Base-by-base conservation (phyloP, 2,329 filamentous ascomycete species). In the Arthrobotrys megalospora region DNA sequence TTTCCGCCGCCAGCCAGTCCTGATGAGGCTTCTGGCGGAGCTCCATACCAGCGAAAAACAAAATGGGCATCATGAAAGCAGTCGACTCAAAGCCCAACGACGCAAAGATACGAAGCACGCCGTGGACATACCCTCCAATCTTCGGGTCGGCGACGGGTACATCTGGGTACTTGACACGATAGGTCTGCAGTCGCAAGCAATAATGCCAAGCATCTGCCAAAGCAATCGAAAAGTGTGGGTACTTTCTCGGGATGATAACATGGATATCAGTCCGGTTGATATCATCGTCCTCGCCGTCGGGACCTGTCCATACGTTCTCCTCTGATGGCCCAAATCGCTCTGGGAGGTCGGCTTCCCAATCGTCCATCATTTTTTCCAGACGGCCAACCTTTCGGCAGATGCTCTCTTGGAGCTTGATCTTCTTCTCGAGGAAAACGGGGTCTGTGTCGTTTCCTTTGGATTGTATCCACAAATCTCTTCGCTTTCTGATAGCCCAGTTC, bases 81-180 rank as follows among this genome's bases (percentile, higher is more conserved):
- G 80, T 80, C 53, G 67, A 79, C n/a, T 79, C 79, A 50, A 75
- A 75, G 16, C 80, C 80, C 21, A 81, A 66, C 19, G 71, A 72
- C 21, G 78, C 77, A 68, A 81, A 81, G 12, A 81, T 81, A 16
- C 81, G 79, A 41, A 81, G 80, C 10, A 80, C 69, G 10, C 72
- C 58, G 45, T 81, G 81, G 21, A 78, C 80, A 52, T 80, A 78
- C 10, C 71, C 79, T 14, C 81, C 81, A 34, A 81, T 71, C 28
- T 72, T 66, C n/a, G 80, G 81, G 21, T 79, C 76, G 38, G 70
- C 76, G 32, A 81, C 45, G 16, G 72, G 80, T 14, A 79, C 55
- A 58, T 81, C 80, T 1, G 81, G 81, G 69, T 81, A 80, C 19
- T 79, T 77, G 67, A 81, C 78, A 41, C 81, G 81, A 70, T 81